Base-by-base conservation (phyloP, 352 stramenopile genomes). In the Pythium inflatum region DNA sequence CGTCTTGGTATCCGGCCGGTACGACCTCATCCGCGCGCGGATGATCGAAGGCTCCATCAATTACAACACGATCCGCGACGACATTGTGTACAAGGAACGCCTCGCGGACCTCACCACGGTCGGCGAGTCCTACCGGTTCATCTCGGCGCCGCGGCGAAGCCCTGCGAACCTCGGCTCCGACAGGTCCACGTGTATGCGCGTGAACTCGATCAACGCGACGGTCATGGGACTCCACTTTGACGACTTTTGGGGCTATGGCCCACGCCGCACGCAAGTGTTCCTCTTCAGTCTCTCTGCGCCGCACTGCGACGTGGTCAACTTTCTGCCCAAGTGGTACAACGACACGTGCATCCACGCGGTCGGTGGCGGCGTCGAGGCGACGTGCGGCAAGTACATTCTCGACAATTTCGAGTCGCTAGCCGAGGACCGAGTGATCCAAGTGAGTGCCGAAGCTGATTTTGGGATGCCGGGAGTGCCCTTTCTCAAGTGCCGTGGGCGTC, bases 11-110 rank as follows among this genome's bases (percentile, higher is more conserved):
- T 78, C 78, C 0, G 76, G 79, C 11, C 69, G 71, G 5, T 89
- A 89, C 68, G 76, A 84, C 38, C 55, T 74, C 16, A 77, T 87
- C 43, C 77, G 79, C 27, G 62, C 75, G 20, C 75, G 81, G 2
- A 60, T 89, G 24, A 13, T 51, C 5, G 67, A 81, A 0, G 68
- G 68, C 13, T 62, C 56, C 1, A 84, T 88, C 73, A 86, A 84
- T 65, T 86, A 84, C 54, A 57, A 82, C 50, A 16, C 16, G 9
- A 16, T 16, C 16, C 9, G 9, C 36, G 9, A 16, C 16, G 68
- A 81, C n/a, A 76, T 83, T 16, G 49, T 81, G 22, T 28, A 81
- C 31, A 45, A 80, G 20, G 20, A 76, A 6, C 9, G 16, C 9
- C 36, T 43, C 36, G 9, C 36, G 9, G 36, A 43, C 16, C 36